Base-by-base conservation (phyloP, 1,284 basidiomycete genomes). In the Ustilago lituana region DNA sequence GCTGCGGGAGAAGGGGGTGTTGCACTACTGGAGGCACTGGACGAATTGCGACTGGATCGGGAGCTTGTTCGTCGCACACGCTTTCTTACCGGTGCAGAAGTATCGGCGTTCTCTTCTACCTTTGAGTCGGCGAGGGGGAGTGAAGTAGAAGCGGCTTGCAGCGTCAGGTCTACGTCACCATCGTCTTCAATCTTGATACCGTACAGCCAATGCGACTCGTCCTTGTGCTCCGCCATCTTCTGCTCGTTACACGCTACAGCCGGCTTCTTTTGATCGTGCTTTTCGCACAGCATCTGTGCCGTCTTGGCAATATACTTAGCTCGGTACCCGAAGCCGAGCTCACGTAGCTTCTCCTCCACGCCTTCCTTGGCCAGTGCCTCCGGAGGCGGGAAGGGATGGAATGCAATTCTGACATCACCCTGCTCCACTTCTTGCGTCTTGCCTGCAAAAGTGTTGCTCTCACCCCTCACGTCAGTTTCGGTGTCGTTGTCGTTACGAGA, bases 251-350 rank as follows among this genome's bases (percentile, higher is more conserved):
- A 19, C 5, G n/a, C 17, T 10, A 8, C 23, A 10, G 31, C 20
- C 23, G 38, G 14, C 17, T 44, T 9, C 6, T 12, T 19, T 3
- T 48, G 27, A 1, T 36, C 44, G 7, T 72, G 68, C 41, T 32
- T 87, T 2, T 90, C 86, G 22, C 81, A 75, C 2, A 98, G 86
- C 85, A 91, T 90, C 47, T 87, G 85, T 0, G 95, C 90, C 0
- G 94, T 93, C 40, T 87, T 87, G 46, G 92, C 89, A 36, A 99
- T 90, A 78, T 91, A 99, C 44, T 90, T 87, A 0, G 96, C 94
- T 32, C 96, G 89, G 79, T 98, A 98, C 1, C 96, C 96, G 84
- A 98, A 98, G 0, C 95, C 94, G 10, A 98, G 86, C 3, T 87
- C 83, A 0, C 94, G 90, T 15, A 98, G 49, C 53, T 61, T 71